Base-by-base conservation (phyloP, 768 basidiomycete genomes). In the Boletus huronensis region DNA sequence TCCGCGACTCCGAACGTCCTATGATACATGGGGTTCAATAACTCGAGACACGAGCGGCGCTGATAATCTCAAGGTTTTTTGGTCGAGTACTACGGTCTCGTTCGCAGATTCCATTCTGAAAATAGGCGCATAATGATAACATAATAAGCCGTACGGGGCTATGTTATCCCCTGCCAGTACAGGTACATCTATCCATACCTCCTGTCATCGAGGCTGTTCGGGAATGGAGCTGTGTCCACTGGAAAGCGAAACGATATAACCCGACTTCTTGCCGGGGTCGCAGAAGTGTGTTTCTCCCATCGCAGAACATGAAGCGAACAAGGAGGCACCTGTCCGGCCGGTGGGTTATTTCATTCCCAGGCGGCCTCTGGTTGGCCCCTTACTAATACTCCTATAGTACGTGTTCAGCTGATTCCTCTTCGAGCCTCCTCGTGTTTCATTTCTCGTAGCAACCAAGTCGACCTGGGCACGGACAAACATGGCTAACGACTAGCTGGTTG, bases 271-370 rank as follows among this genome's bases (percentile, higher is more conserved):
- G 3, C 46, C 6, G 10, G 19, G n/a, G 13, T 5, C 1, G 5
- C n/a, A 3, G 13, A 6, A 5, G 3, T 21, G 8, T 3, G 7
- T 44, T n/a, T 29, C 9, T 7, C 42, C 17, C n/a, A 5, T n/a
- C 5, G 6, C 16, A 38, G 32, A 13, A 13, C 32, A 14, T 21
- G 36, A 44, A 14, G 43, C 32, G 32, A 41, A 31, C 31, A 40
- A 28, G 9, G 4, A 21, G 34, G 56, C 36, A 29, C 31, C 21
- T 6, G 5, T 34, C 16, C 2, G 3, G 11, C 21, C 2, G 16
- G 44, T 29, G 6, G 3, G 45, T n/a, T 6, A 17, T 50, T 49
- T 35, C 6, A 2, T 60, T 55, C 58, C 58, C 58, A 45, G 41
- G 52, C 47, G 5, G 0, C 13, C 16, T 11, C 11, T 13, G 5